Evolutionary conservation across 495 filamentous ascomycete genomes (phyloP), one percentile per base, ranked within the genome.

Genomic region (Astrothelium subdiscretum): DNA sequence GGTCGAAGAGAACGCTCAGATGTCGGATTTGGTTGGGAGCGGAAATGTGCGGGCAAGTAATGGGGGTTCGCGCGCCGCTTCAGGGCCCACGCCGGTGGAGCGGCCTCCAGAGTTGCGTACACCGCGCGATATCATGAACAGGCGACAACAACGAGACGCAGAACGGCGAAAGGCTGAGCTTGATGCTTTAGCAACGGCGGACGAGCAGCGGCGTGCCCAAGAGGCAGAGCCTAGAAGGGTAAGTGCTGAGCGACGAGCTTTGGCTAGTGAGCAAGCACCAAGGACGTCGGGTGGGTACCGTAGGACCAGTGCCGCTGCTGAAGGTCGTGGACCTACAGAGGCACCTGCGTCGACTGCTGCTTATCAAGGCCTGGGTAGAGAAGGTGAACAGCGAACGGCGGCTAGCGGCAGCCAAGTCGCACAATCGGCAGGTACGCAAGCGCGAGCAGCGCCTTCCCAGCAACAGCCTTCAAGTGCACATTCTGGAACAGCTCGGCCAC

Each of bases 1-100:
- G 48, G 82, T 86, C 60, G 94, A 98, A 79, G 86, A 92, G 80
- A 90, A 91, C 86, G 91, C 92, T 68, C 83, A 85, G 66, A 97
- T 98, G 94, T 86, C 94, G 67, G 88, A 95, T 74, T 77, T 95
- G 69, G 78, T 82, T 71, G 80, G 80, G 68, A 81, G 82, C 6
- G 70, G 70, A 15, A 68, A 64, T 59, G 71, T 66, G 44, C 70
- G 73, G n/a, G 70, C 72, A 32, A 65, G 62, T 59, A 75, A 75
- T 71, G 73, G 73, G 59, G 73, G 73, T 43, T 62, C 71, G 57
- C 70, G 73, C 59, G 67, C 72, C 8, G 67, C 67, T 29, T 42
- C 63, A 27, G 73, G 73, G 20, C 73, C 73, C 3, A 70, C 72
- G 18, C 73, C 73, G 13, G 73, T 75, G 22, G 64, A 63, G 24